These are phyloP conservation scores for Saccharum spontaneum DNA, from an alignment of 176 grass and related monocot genomes.

Conservation along the genomic window DNA sequence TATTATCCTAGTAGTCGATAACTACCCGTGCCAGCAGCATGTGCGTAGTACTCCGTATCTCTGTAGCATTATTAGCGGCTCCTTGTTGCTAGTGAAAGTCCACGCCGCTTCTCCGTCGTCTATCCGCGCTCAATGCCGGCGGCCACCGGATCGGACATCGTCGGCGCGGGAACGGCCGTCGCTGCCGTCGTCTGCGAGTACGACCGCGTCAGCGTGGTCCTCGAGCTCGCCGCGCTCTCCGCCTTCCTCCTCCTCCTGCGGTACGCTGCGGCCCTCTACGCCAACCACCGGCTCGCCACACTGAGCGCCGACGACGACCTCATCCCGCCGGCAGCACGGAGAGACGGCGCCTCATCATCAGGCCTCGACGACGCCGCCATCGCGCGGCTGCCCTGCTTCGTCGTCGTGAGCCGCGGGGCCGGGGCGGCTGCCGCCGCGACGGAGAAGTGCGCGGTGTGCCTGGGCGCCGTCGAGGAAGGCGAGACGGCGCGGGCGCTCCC, in stretches of 20 bases:
- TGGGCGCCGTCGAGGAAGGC: slow-evolving; percentile 25
- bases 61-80: no score
- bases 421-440: background rate
- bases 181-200: background rate
- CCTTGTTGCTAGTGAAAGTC: no score
- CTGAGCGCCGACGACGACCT: background rate
- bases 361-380: slow-evolving; percentile 23
- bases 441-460: slow-evolving; percentile 50
- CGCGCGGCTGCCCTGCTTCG: slow-evolving; percentile 23
- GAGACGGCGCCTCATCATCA: background rate
- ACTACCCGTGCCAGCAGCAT: no score
- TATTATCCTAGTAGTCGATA: no score
- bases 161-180: no score
- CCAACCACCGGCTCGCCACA: slow-evolving; percentile 22
- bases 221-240: slow-evolving; percentile 29
- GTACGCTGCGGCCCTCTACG: slow-evolving; percentile 34
- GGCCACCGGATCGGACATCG: background rate
- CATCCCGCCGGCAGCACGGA: background rate
- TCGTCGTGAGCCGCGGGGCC: background rate
- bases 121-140: background rate
- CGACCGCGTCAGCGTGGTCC: slow-evolving; percentile 7
- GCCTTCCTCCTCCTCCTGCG: slow-evolving; percentile 34
- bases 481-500: slow-evolving; percentile 45
- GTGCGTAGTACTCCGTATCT: no score
- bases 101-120: background rate